Percentiles rank a stretch among this genome's conserved stretches.
These are phyloP conservation scores for Ceratocystis albifundus DNA, from an alignment of 2,329 filamentous ascomycete genomes.

Conservation along the genomic window DNA sequence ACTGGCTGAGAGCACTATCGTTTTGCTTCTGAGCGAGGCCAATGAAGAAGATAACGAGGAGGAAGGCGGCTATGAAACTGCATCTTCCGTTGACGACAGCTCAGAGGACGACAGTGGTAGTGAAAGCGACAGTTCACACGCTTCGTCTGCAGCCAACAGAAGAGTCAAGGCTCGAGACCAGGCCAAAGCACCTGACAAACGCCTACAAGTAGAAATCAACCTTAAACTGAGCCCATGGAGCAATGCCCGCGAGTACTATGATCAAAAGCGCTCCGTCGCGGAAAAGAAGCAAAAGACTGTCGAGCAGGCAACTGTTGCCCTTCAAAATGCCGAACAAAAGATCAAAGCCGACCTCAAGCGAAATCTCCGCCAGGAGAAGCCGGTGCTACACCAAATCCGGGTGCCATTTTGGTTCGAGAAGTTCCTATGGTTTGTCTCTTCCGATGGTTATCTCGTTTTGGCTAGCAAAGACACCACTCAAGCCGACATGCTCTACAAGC, in stretches of 20 bases:
- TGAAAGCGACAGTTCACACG: constrained; percentile 24
- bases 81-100: constrained; percentile 49
- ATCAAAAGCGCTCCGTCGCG: constrained; percentile 71
- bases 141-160: constrained; percentile 23
- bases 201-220: constrained; percentile 70
- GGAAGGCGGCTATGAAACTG: constrained; percentile 47
- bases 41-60: constrained; percentile 51
- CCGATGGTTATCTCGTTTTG: constrained; percentile 85
- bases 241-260: constrained; percentile 86
- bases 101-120: constrained; percentile 31
- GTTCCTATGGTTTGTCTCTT: constrained; percentile 89
- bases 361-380: constrained; percentile 82
- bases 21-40: constrained; percentile 63
- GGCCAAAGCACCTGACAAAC: constrained; percentile 38
- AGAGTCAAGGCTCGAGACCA: constrained; percentile 23
- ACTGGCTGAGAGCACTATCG: constrained; percentile 79
- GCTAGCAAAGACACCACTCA: constrained; percentile 82
- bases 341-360: constrained; percentile 36
- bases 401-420: constrained; percentile 94
- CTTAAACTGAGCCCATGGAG: constrained; percentile 71
- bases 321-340: constrained; percentile 56
- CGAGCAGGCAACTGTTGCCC: constrained; percentile 65
- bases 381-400: constrained; percentile 68
- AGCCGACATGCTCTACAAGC: constrained; percentile 81
- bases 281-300: constrained; percentile 80